These are phyloP conservation scores for Plasmodium malariae DNA, from an alignment of 169 alveolate genomes.

Conservation along the genomic window DNA sequence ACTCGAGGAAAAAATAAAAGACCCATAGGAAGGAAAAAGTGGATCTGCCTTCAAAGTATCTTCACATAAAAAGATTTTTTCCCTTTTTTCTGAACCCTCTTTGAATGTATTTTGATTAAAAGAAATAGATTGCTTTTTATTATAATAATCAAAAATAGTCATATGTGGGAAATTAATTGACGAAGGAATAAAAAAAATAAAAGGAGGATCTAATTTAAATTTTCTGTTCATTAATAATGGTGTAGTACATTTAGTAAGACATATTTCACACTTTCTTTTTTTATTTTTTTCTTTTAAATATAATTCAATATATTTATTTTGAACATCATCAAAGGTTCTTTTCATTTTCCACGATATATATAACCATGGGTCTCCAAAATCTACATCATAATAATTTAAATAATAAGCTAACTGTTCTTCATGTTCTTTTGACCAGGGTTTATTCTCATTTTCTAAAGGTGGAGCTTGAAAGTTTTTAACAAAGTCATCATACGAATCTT, in stretches of 20 bases:
- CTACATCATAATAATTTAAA: constrained; percentile 87
- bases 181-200: constrained; percentile 87
- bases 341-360: constrained; percentile 93
- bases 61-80: not conserved
- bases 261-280: constrained; percentile 85
- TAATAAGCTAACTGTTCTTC: constrained; percentile 83
- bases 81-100: not conserved
- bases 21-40: constrained; percentile 69
- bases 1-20: constrained; percentile 53
- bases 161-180: constrained; percentile 81
- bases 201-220: constrained; percentile 90
- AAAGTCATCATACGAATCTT: constrained; percentile 82
- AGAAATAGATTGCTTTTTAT: constrained; percentile 4
- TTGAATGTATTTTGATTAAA: not conserved
- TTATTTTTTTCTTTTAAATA: constrained; percentile 83
- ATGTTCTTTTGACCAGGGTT: constrained; percentile 87
- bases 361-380: constrained; percentile 92
- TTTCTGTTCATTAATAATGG: constrained; percentile 89
- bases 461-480: constrained; percentile 88
- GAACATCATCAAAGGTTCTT: constrained; percentile 88
- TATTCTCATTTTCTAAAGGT: constrained; percentile 88
- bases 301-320: constrained; percentile 82
- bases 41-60: constrained; percentile 20
- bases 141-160: constrained; percentile 61
- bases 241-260: constrained; percentile 83